Conservation (phyloP, 441 rosid genomes). For the Manihot esculenta region DNA sequence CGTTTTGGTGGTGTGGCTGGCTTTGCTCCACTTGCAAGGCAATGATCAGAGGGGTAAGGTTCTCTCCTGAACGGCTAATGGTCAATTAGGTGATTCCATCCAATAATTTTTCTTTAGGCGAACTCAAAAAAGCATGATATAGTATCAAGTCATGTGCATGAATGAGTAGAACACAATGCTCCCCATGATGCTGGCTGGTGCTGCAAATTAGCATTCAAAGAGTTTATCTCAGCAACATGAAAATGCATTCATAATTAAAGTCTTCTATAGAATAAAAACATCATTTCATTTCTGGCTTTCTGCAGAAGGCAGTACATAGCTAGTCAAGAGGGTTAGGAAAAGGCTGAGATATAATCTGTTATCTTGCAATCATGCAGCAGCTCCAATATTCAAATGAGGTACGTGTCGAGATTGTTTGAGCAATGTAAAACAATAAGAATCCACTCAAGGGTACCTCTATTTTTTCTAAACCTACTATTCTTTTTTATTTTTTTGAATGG, state of each 20-base stretch:
- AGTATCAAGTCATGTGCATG: too few relatives aligned
- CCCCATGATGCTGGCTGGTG: neutral
- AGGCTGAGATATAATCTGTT: conserved; percentile 14
- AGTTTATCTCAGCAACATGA: conserved; percentile 8
- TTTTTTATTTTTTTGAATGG: too few relatives aligned
- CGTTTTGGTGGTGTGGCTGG: too few relatives aligned
- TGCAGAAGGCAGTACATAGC: conserved; percentile 20
- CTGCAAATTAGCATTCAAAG: neutral
- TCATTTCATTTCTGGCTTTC: conserved; percentile 23
- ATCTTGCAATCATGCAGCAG: conserved; percentile 9
- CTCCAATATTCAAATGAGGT: conserved; percentile 6
- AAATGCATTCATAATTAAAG: conserved; percentile 1
- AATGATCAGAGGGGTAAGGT: too few relatives aligned
- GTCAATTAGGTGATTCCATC: too few relatives aligned
- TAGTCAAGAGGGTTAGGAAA: conserved; percentile 13
- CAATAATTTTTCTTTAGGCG: too few relatives aligned
- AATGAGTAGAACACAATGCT: too few relatives aligned
- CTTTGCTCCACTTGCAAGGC: too few relatives aligned
- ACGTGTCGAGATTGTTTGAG: conserved; percentile 11
- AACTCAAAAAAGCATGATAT: too few relatives aligned
- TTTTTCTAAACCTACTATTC: conserved; percentile 19
- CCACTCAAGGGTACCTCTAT: neutral
- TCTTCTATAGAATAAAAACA: conserved; percentile 14
- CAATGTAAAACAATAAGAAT: conserved; percentile 12
- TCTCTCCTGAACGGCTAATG: too few relatives aligned